These are phyloP conservation scores for Zygosaccharomyces pseudorouxii DNA, from an alignment of 805 yeast species.

Conservation along the genomic window DNA sequence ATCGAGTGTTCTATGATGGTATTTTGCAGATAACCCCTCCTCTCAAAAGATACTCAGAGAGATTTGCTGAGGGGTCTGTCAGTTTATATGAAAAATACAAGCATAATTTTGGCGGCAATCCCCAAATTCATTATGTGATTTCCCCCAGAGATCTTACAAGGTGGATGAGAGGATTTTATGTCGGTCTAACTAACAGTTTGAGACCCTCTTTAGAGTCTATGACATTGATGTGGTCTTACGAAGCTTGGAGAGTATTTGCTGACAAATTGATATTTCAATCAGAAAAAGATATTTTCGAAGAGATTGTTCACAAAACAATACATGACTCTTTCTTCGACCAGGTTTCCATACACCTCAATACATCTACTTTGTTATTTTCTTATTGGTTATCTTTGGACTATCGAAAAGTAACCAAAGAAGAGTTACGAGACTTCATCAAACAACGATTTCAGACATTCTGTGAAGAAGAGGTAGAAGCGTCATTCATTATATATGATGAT, in stretches of 20 bases:
- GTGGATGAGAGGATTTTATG: constrained; percentile 74
- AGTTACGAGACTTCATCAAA: constrained; percentile 49
- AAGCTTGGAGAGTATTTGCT: constrained; percentile 68
- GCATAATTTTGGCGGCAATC: constrained; percentile 35
- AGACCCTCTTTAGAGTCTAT: constrained; percentile 41
- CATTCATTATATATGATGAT: constrained; percentile 61
- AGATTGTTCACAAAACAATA: constrained; percentile 36
- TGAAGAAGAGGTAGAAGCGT: constrained; percentile 68
- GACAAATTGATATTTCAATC: constrained; percentile 55
- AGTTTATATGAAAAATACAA: constrained; percentile 49
- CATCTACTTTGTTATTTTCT: constrained; percentile 59
- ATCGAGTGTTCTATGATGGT: constrained; percentile 52
- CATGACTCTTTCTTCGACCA: constrained; percentile 43
- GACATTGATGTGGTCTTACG: constrained; percentile 72
- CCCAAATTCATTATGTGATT: constrained; percentile 61
- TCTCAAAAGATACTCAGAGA: constrained; percentile 47
- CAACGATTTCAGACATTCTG: constrained; percentile 66
- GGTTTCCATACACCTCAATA: constrained; percentile 35
- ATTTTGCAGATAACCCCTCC: constrained; percentile 57
- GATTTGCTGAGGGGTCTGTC: constrained; percentile 63
- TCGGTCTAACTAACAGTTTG: constrained; percentile 41
- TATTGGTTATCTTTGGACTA: constrained; percentile 70
- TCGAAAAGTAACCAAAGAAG: constrained; percentile 46
- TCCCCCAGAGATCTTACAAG: constrained; percentile 91
- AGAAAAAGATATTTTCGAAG: constrained; percentile 49